Conservation (phyloP, 495 filamentous ascomycete genomes). For the Aspergillus haitiensis region DNA sequence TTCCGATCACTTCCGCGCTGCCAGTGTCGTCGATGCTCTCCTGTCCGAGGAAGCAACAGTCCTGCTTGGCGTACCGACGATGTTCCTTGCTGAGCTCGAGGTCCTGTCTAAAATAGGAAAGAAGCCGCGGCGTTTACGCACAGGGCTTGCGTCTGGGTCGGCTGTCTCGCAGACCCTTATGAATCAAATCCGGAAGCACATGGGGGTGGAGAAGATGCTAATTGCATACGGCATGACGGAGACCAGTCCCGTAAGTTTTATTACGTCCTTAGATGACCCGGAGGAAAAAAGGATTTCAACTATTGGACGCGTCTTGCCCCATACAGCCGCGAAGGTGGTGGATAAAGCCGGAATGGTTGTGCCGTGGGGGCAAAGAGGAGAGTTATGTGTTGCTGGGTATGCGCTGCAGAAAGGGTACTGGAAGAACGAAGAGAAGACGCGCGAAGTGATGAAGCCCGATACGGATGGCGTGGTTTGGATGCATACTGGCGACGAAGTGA, state of each 20-base stretch:
- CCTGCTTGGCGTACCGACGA: slow-evolving; percentile 83
- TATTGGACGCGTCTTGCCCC: slow-evolving; percentile 44
- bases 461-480: slow-evolving; percentile 21
- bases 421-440: slow-evolving; percentile 62
- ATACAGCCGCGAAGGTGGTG: slow-evolving; percentile 72
- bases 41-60: slow-evolving; percentile 67
- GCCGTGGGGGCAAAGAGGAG: slow-evolving; percentile 57
- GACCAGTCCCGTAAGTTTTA: slow-evolving; percentile 25
- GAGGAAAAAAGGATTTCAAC: slow-evolving; percentile 17
- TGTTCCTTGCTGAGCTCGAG: slow-evolving; percentile 80
- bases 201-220: slow-evolving; percentile 25
- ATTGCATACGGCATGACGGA: slow-evolving; percentile 30
- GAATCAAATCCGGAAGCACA: slow-evolving; percentile 19
- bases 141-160: slow-evolving; percentile 24
- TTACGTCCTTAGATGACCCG: slow-evolving; percentile 17
- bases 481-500: slow-evolving; percentile 24
- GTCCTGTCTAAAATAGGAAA: slow-evolving; percentile 43
- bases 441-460: slow-evolving; percentile 57
- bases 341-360: slow-evolving; percentile 54
- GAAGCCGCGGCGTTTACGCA: slow-evolving; percentile 19
- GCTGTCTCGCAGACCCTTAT: slow-evolving; percentile 21
- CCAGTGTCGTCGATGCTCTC: slow-evolving; percentile 59
- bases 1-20: slow-evolving; percentile 39
- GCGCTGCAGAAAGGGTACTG: slow-evolving; percentile 81
- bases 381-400: slow-evolving; percentile 75